Base-by-base conservation (phyloP, 2,329 filamentous ascomycete species). In the Hortaea sp. region DNA sequence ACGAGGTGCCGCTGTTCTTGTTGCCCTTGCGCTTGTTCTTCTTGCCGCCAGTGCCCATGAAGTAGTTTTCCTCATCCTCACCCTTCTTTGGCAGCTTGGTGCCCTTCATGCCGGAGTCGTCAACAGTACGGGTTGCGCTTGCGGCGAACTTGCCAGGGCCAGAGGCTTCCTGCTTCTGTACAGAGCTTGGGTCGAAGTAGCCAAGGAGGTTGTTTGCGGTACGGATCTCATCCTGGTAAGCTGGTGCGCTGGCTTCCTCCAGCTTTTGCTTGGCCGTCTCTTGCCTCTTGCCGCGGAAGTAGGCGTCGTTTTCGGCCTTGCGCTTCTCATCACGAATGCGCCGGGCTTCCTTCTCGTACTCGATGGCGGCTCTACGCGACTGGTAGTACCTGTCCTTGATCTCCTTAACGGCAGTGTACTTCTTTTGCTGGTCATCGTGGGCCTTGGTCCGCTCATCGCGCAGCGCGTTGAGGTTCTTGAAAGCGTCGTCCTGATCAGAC, bases 171-270 rank as follows among this genome's bases (percentile, higher is more conserved):
- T 84, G 86, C 63, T 76, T 73, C 30, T 73, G 68, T 29, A 70
- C 66, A 34, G 72, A 69, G 49, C 79, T 78, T 1, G 90, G 90
- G 66, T 97, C 89, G 57, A 97, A 90, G 76, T 90, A 90, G 57
- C 83, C 82, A 57, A 97, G 85, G 40, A 98, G 76, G 64, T 82
- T 85, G 71, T 92, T 86, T 52, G 88, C 86, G 44, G 84, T 84
- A 59, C 88, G 79, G 62, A 98, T 95, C 72, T 98, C 88, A 58
- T 95, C 88, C 41, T 87, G 76, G 74, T 88, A 98, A 44, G 92
- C 92, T 11, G 84, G 88, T 59, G 87, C 83, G 63, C 82, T 85
- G 57, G 87, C 87, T 62, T 90, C 85, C 60, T 82, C 81, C 37
- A 94, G 81, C 67, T 86, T 76, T 65, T 82, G 78, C 68, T 85